A percentile compares a stretch with the other conserved stretches of the same genome.
Conservation (phyloP, 2,329 filamentous ascomycete species). For the Xylaria sp. region DNA sequence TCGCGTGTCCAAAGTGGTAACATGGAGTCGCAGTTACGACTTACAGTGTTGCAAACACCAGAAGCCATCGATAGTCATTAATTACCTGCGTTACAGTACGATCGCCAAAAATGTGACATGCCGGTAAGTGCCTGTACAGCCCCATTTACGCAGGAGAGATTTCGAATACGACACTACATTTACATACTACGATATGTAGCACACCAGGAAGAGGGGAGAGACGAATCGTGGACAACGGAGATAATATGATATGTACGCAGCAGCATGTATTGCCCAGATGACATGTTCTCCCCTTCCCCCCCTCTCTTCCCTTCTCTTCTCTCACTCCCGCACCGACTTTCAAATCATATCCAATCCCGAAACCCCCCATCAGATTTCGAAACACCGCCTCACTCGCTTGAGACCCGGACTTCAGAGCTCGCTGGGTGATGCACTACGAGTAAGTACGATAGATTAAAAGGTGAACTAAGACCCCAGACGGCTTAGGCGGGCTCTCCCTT, state of each 20-base stretch:
- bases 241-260: slow-evolving; percentile 8
- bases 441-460: no score
- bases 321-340: slow-evolving; percentile 3
- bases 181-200: neutral
- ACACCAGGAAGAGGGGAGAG: slow-evolving; percentile 3
- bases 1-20: neutral
- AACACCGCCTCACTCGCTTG: slow-evolving; percentile 16
- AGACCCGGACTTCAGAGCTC: neutral
- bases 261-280: slow-evolving; percentile 4
- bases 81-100: slow-evolving; percentile 16
- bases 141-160: neutral
- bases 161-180: slow-evolving; percentile 12
- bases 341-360: neutral
- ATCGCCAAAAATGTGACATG: slow-evolving; percentile 23
- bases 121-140: neutral
- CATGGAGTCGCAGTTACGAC: neutral
- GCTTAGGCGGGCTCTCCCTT: slow-evolving; percentile 29
- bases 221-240: slow-evolving; percentile 4
- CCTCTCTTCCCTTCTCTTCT: no score
- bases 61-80: slow-evolving; percentile 1
- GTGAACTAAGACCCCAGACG: slow-evolving; percentile 20
- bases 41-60: neutral
- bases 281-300: slow-evolving; percentile 6
- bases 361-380: slow-evolving; percentile 10
- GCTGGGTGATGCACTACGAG: no score